A percentile compares a stretch with the other conserved stretches of the same genome.
These are phyloP conservation scores for Raddia guianensis DNA, from an alignment of 176 grass and related monocot species.

Conservation along the genomic window DNA sequence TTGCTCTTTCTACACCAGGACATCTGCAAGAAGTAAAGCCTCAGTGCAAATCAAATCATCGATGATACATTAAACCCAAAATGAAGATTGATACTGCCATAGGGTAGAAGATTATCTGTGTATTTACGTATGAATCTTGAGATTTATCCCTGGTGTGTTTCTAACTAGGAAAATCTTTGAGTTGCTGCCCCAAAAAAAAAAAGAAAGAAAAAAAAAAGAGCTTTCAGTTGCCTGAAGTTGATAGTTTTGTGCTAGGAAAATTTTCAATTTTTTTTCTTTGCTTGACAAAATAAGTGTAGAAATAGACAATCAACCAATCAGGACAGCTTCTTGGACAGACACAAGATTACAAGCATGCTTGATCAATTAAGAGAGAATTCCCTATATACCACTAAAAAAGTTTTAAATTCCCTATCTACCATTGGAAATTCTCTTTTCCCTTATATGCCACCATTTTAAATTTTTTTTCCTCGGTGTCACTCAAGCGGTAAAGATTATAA, in stretches of 20 bases:
- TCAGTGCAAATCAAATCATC: not conserved
- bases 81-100: not conserved
- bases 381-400: too few relatives aligned
- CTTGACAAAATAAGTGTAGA: not conserved
- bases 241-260: not conserved
- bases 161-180: too few relatives aligned
- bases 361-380: not conserved
- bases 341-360: not conserved
- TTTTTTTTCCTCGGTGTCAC: too few relatives aligned
- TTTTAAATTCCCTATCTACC: too few relatives aligned
- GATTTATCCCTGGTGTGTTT: not conserved
- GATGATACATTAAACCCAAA: not conserved
- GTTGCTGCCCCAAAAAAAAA: too few relatives aligned
- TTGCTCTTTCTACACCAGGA: not conserved
- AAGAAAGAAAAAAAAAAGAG: not conserved
- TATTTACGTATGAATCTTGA: not conserved
- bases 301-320: not conserved
- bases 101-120: not conserved
- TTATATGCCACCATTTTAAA: too few relatives aligned
- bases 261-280: not conserved
- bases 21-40: not conserved
- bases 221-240: not conserved
- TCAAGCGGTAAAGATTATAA: too few relatives aligned
- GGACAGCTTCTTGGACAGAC: not conserved
- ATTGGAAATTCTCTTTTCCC: too few relatives aligned